Base-by-base conservation (phyloP, 495 filamentous ascomycete species). In the Hypoxylon subgilvum region DNA sequence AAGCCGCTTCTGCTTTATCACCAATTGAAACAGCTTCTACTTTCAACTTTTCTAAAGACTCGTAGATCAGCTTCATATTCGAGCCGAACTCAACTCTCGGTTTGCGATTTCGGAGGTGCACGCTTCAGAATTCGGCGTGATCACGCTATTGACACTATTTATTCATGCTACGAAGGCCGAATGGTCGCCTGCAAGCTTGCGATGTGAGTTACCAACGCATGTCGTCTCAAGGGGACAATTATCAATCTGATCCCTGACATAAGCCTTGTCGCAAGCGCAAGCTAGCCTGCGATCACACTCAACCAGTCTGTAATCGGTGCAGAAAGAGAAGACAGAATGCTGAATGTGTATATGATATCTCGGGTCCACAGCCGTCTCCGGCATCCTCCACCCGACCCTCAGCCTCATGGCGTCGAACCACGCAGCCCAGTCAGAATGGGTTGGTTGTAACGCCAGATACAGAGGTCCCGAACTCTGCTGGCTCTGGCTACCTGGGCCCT, bases 401-500 rank as follows among this genome's bases (percentile, higher is more conserved):
- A 4, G 14, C 23, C n/a, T 2, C 28, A n/a, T 39, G 39, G 4
- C 38, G 31, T 3, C 30, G 30, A 27, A 22, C 30, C 6, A 25
- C 52, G n/a, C 39, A 17, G 21, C 21, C 23, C 10, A 18, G 9
- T n/a, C 51, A 54, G 14, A 52, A 35, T 7, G 13, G 32, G 27
- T 34, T 30, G 27, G 40, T 17, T 52, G 43, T 47, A 19, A 60
- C 30, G 17, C 27, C 54, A 66, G 7, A 68, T 64, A 9, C 77
- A 71, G 55, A 72, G 69, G 34, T 63, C 62, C 71, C 79, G 69
- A 56, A 75, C 23, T 70, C 69, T 5, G 62, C 60, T 22, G 67
- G 67, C 5, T 69, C 75, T 8, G 79, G 79, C 0, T 82, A 82
- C 49, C 57, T 82, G 10, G 79, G 81, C 16, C 77, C 75, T 7